Evolutionary conservation across 1,139 yeast genomes (phyloP), one percentile per base, ranked within the genome.

Genomic region (Yamadazyma taylorii): DNA sequence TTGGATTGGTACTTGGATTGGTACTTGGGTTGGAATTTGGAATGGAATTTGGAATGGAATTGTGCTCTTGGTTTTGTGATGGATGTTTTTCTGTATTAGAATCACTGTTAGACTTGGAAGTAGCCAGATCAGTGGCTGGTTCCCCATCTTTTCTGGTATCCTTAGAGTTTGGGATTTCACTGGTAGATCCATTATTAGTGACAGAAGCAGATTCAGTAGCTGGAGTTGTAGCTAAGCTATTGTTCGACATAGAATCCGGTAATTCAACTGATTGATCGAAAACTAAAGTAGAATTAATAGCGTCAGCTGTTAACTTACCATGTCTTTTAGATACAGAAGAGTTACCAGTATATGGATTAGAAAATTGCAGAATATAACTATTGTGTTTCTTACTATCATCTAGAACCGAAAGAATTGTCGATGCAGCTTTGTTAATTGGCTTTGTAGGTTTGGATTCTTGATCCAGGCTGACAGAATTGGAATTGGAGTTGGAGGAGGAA

Each of bases 391-490:
- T 50, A 14, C 38, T 26, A 10, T 68, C 72, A 45, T 81, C 86
- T 34, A 85, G 61, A 32, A 85, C 71, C 4, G 85, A 76, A 36
- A 85, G 64, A 33, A 85, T 63, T 0, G 85, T 75, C 33, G 78
- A 69, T 0, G 94, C 95, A 0, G 92, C 76, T 37, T 71, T 72
- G 52, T 89, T 84, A 44, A 79, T 53, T 2, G 69, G 67, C 41
- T 50, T 54, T 15, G 40, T 22, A 7, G 45, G 36, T 27, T 38
- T 27, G 12, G 30, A 15, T 16, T 27, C 34, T 11, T 40, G 42
- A 24, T n/a, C n/a, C n/a, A n/a, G n/a, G 25, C n/a, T 10, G 35
- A 24, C 16, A 27, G 17, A 27, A 21, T 23, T 32, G 27, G 19
- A 16, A 21, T 14, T n/a, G n/a, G n/a, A n/a, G 13, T 32, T 33